Evolutionary conservation across 164 flowering plant genomes (phyloP), one percentile per base, ranked within the genome.

Genomic region (Annona squamosa): DNA sequence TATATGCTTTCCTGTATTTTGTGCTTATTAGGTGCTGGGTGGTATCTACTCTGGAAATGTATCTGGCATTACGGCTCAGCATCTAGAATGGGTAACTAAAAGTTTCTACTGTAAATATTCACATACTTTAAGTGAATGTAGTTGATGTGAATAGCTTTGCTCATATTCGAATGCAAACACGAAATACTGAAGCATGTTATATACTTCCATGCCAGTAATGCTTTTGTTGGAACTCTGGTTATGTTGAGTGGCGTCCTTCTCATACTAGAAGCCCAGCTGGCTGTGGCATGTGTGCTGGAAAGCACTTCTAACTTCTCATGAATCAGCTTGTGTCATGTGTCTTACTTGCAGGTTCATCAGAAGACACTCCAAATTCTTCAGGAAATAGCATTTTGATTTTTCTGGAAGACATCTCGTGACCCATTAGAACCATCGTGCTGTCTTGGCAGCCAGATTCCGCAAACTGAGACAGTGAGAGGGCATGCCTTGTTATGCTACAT

Each of bases 11-110:
- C 19, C 45, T 45, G 43, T 19, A 5, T 71, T 79, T 52, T 74
- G 47, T 12, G 69, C 63, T 76, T 80, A 48, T 61, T 75, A 94
- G 99, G 97, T 94, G 48, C 79, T 94, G 76, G 95, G 95, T 56
- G 97, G 97, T 42, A 86, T 94, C 80, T 94, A 92, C 76, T 76
- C 85, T 57, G 97, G 96, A 70, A 91, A 87, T 78, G 83, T 80
- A 65, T 84, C 98, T 67, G 98, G 97, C 68, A 86, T 91, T 75
- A 92, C 98, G 16, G 98, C 97, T 56, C 99, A 91, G 66, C 97
- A 95, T 84, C 87, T 95, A 19, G 99, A 95, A 87, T 91, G 99
- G 99, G 94, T 95, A 87, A 83, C 43, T 42, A 48, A 52, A 52
- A 52, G 13, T 52, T 52, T 52, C 59, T 52, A 52, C 59, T 52